Percentiles rank a stretch among this genome's conserved stretches.
phyloP scores from a whole-genome alignment of 2,329 filamentous ascomycete species.

The Furcasterigmium sp. region DNA sequence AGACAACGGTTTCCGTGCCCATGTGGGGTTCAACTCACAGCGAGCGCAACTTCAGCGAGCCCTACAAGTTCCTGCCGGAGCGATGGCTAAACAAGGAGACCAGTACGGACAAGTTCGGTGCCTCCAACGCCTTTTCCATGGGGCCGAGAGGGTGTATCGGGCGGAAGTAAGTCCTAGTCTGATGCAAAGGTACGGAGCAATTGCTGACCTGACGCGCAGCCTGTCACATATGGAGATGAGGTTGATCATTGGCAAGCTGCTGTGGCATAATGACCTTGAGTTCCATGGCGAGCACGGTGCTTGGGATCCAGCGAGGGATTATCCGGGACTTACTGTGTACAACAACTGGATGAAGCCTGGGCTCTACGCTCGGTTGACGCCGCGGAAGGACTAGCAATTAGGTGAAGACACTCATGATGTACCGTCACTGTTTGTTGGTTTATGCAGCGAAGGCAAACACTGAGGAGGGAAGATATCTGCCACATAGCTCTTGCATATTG shows the following conservation, averaged over 20 bases:
- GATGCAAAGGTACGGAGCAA: neutral
- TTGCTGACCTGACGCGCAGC: neutral
- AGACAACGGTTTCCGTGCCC: conserved; percentile 7
- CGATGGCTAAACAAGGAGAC: conserved; percentile 28
- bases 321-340: conserved; percentile 3
- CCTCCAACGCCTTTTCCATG: conserved; percentile 32
- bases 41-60: conserved; percentile 19
- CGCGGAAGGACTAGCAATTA: neutral
- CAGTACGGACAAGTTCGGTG: conserved; percentile 22
- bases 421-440: too few species aligned
- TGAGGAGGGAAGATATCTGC: too few species aligned
- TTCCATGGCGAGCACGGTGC: neutral
- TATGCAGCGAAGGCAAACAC: too few species aligned
- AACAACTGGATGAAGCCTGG: conserved; percentile 3
- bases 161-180: neutral
- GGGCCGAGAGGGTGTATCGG: conserved; percentile 35
- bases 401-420: too few species aligned
- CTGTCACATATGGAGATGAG: conserved; percentile 2
- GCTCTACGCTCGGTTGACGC: neutral
- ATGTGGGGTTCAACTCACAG: conserved; percentile 7
- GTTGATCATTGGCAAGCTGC: conserved; percentile 2
- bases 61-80: conserved; percentile 30
- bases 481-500: too few species aligned
- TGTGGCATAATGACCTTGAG: conserved; percentile 2
- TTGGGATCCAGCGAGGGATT: conserved; percentile 1